Base-by-base conservation (phyloP, 2,329 filamentous ascomycete species). In the Alternaria ethzedia region DNA sequence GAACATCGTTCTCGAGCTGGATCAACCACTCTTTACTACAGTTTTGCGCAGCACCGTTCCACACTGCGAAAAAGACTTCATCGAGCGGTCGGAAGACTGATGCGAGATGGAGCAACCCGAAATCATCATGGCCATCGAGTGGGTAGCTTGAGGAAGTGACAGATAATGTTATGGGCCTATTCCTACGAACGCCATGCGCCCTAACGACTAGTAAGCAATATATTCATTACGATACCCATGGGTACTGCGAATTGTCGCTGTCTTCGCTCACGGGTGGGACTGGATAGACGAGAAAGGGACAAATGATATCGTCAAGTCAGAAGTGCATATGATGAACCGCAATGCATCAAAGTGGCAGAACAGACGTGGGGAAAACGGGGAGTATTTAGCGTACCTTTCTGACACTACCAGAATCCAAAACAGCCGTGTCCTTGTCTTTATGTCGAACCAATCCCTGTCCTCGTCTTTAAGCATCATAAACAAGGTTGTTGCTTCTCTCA, bases 401-500 rank as follows among this genome's bases (percentile, higher is more conserved):
- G 72, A 75, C 3, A 76, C 60, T 4, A 75, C 28, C 6, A 76
- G 21, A 12, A 75, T 64, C 73, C 73, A 75, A 49, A 75, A 76
- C 23, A 72, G 45, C 10, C 64, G 57, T 43, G 60, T 63, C 20
- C 68, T 47, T 4, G 63, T 54, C 12, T 52, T 59, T 13, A 25
- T 20, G 21, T 70, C 65, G 21, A 68, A 70, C 67, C 69, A 72
- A 4, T 25, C 57, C 11, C 66, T 45, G 6, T 52, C 51, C n/a
- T 67, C 59, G 4, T 17, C 49, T 10, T 54, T 69, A 2, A 66
- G 57, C 68, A 76, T 71, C 58, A 69, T 67, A 43, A 70, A 75
- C 78, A 95, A 83, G 6, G 91, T 94, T 2, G 89, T 90, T 6
- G 91, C 90, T 79, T 96, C 92, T 25, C 91, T 88, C 10, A 95